Evolutionary conservation across 1,284 basidiomycete genomes (phyloP).

Genomic region (Rhodofomes roseus): DNA sequence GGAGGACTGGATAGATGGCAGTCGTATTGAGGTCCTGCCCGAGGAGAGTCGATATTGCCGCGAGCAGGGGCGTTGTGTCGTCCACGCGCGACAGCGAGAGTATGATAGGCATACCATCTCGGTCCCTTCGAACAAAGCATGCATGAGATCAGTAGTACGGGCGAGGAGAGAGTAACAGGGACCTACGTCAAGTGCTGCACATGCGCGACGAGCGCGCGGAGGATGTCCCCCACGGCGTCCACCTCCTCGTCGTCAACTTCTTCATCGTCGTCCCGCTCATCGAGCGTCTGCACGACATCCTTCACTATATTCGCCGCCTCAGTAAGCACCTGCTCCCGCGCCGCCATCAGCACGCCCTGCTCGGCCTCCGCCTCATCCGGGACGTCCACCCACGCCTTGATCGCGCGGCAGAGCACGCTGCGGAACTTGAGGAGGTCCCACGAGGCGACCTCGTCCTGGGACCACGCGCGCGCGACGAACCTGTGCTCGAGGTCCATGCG

Average conservation of each 20-base stretch:
- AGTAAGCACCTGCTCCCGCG: conserved; percentile 56
- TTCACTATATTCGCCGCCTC: conserved; percentile 65
- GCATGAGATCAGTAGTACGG: neutral
- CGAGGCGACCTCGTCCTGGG: conserved; percentile 51
- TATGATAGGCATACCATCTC: conserved; percentile 47
- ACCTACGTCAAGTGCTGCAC: conserved; percentile 52
- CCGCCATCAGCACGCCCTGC: conserved; percentile 9
- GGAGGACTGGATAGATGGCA: conserved; percentile 55
- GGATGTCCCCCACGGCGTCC: conserved; percentile 52
- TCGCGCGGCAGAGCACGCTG: conserved; percentile 45
- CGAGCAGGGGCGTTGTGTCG: conserved; percentile 54
- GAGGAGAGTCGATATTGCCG: conserved; percentile 54
- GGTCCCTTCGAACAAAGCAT: conserved; percentile 36
- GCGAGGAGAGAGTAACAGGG: neutral
- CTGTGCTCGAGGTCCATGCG: conserved; percentile 55
- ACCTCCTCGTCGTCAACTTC: conserved; percentile 65
- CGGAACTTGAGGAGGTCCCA: conserved; percentile 66
- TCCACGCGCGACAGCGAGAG: conserved; percentile 49
- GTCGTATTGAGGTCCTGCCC: conserved; percentile 51
- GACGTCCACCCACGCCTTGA: conserved; percentile 52
- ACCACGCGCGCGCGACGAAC: conserved; percentile 68
- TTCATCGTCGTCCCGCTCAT: conserved; percentile 55
- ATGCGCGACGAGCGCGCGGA: conserved; percentile 54
- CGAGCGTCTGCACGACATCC: conserved; percentile 70
- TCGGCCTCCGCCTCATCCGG: conserved; percentile 17